A percentile compares a stretch with the other conserved stretches of the same genome.
Evolutionary conservation across 2,329 filamentous ascomycete species (phyloP).

Genomic region (Exophiala calicioides): DNA sequence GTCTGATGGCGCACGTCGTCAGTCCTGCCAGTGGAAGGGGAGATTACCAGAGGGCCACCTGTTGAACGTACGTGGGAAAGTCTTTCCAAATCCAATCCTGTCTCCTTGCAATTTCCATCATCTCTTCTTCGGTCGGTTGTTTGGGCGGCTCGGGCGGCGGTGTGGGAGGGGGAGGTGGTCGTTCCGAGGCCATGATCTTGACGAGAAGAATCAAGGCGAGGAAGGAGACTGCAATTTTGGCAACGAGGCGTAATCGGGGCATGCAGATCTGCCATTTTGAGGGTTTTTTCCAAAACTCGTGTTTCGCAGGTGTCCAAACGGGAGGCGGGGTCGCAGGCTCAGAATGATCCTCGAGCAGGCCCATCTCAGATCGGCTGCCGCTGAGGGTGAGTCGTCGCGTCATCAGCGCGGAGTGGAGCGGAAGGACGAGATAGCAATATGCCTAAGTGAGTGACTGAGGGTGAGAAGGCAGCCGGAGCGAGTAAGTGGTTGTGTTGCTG

Average conservation of each 20-base stretch:
- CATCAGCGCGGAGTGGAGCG: slow-evolving; percentile 12
- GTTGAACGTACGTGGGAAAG: slow-evolving; percentile 27
- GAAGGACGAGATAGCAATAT: not conserved
- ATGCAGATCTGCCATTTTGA: slow-evolving; percentile 34
- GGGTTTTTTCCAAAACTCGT: slow-evolving; percentile 32
- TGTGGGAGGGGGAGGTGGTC: slow-evolving; percentile 10
- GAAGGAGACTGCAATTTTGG: slow-evolving; percentile 25
- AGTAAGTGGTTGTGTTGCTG: slow-evolving; percentile 1
- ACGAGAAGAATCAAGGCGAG: slow-evolving; percentile 24
- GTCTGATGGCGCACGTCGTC: slow-evolving; percentile 22
- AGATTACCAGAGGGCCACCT: not conserved
- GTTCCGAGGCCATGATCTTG: slow-evolving; percentile 26
- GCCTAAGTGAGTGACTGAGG: slow-evolving; percentile 19
- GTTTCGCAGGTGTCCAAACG: slow-evolving; percentile 29
- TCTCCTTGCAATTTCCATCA: slow-evolving; percentile 27
- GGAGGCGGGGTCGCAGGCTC: slow-evolving; percentile 31
- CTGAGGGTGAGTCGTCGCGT: slow-evolving; percentile 31
- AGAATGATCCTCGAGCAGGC: slow-evolving; percentile 26
- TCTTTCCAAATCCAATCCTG: slow-evolving; percentile 33
- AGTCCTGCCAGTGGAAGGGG: not conserved
- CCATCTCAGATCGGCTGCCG: slow-evolving; percentile 31
- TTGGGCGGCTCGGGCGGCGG: slow-evolving; percentile 14
- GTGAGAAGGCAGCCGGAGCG: slow-evolving; percentile 10
- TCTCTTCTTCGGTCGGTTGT: slow-evolving; percentile 24
- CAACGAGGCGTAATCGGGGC: slow-evolving; percentile 28